phyloP scores from a whole-genome alignment of 2,329 filamentous ascomycete species.

The Samsoniella hepiali region DNA sequence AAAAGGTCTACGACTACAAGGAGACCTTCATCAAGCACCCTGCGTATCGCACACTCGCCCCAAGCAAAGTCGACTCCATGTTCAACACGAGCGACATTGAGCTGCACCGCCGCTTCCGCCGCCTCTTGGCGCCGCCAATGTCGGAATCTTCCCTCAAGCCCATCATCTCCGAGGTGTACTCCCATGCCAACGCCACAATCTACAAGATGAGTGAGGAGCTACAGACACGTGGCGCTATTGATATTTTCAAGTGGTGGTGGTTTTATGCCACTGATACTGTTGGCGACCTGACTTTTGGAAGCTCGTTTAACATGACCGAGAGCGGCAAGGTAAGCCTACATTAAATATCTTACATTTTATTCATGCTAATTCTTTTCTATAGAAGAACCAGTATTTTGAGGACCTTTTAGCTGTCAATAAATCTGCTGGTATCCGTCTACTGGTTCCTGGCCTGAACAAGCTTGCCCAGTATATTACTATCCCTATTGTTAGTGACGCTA shows the following conservation, averaged over 20 bases:
- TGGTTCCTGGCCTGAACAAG: conserved; percentile 29
- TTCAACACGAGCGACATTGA: conserved; percentile 40
- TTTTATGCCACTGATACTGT: conserved; percentile 55
- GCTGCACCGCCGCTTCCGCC: conserved; percentile 38
- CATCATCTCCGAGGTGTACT: conserved; percentile 33
- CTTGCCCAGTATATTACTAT: conserved; percentile 26
- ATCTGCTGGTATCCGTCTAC: conserved; percentile 25
- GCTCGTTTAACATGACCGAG: conserved; percentile 52
- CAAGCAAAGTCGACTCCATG: conserved; percentile 23
- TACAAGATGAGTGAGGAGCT: conserved; percentile 44
- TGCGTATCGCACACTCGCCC: conserved; percentile 26
- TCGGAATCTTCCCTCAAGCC: conserved; percentile 36
- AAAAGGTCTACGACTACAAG: conserved; percentile 33
- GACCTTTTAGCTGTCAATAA: conserved; percentile 20
- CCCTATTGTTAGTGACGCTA: conserved; percentile 23
- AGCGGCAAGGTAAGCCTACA: conserved; percentile 39
- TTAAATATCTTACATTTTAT: background rate
- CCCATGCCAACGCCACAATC: conserved; percentile 39
- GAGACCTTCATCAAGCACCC: conserved; percentile 27
- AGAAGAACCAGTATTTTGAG: conserved; percentile 17
- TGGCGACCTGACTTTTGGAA: conserved; percentile 51
- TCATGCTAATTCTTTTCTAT: background rate
- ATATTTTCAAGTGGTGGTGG: conserved; percentile 52
- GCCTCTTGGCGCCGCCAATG: conserved; percentile 40
- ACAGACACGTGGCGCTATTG: conserved; percentile 32